Conservation (phyloP, 495 filamentous ascomycete genomes). For the Neurospora sp. region DNA sequence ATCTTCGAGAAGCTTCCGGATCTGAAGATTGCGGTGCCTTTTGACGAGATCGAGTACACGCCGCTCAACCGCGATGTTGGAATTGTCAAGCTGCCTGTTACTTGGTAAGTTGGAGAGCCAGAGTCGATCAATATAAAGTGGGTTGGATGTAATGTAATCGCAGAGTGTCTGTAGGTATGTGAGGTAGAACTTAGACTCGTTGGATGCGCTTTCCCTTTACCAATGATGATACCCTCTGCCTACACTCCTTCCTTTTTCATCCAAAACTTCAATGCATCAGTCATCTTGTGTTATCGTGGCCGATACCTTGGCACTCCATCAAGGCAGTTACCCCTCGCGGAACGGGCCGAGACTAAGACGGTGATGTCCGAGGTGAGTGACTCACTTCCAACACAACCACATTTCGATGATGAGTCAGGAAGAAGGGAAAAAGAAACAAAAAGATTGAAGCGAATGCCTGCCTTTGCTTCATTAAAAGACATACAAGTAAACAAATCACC, state of each 20-base stretch:
- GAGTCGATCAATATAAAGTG: background rate
- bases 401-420: background rate
- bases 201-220: background rate
- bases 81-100: constrained; percentile 25
- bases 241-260: background rate
- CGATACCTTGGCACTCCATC: background rate
- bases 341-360: background rate
- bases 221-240: background rate
- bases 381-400: background rate
- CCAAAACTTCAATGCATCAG: background rate
- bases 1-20: constrained; percentile 21
- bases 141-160: background rate
- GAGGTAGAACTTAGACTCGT: background rate
- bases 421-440: background rate
- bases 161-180: background rate
- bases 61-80: constrained; percentile 28
- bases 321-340: background rate
- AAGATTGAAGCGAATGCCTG: background rate
- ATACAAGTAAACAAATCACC: background rate
- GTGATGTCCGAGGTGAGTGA: background rate
- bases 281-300: background rate
- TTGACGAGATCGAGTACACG: constrained; percentile 28
- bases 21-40: constrained; percentile 25
- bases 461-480: background rate
- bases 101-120: constrained; percentile 5